phyloP scores from a whole-genome alignment of 2,329 filamentous ascomycete species.

The Colletotrichum phormii region DNA sequence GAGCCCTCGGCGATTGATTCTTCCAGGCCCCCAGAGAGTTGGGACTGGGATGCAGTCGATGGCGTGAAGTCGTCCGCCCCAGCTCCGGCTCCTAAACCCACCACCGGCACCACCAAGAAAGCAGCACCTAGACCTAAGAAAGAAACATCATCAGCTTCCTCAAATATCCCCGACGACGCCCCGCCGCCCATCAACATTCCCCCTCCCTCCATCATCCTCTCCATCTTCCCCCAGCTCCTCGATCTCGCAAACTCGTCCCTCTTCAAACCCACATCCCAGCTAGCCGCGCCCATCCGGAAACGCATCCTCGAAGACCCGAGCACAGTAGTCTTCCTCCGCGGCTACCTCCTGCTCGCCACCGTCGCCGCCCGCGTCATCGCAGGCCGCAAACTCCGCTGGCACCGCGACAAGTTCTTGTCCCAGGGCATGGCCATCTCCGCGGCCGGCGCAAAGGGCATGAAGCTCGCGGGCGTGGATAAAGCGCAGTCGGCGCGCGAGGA shows the following conservation, averaged over 20 bases:
- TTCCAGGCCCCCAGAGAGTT: slow-evolving; percentile 46
- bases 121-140: background rate
- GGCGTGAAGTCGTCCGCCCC: slow-evolving; percentile 38
- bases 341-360: slow-evolving; percentile 71
- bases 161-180: slow-evolving; percentile 44
- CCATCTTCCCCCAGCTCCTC: slow-evolving; percentile 79
- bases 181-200: slow-evolving; percentile 87
- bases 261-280: slow-evolving; percentile 72
- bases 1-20: slow-evolving; percentile 38
- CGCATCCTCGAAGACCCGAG: slow-evolving; percentile 72
- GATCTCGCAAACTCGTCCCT: slow-evolving; percentile 72
- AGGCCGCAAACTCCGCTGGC: slow-evolving; percentile 89
- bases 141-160: background rate
- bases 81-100: background rate
- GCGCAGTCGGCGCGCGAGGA: slow-evolving; percentile 86
- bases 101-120: background rate
- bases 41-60: slow-evolving; percentile 64
- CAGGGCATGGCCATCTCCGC: slow-evolving; percentile 91
- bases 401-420: slow-evolving; percentile 84
- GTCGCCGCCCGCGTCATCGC: slow-evolving; percentile 85
- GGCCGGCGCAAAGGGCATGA: slow-evolving; percentile 86
- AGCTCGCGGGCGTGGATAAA: slow-evolving; percentile 87
- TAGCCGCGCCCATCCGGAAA: slow-evolving; percentile 66
- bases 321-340: slow-evolving; percentile 71
- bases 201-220: slow-evolving; percentile 85